Percentiles rank a stretch among this genome's conserved stretches.
Evolutionary conservation across 108 stramenopile genomes (phyloP).

Genomic region (Cyclotella atomus): DNA sequence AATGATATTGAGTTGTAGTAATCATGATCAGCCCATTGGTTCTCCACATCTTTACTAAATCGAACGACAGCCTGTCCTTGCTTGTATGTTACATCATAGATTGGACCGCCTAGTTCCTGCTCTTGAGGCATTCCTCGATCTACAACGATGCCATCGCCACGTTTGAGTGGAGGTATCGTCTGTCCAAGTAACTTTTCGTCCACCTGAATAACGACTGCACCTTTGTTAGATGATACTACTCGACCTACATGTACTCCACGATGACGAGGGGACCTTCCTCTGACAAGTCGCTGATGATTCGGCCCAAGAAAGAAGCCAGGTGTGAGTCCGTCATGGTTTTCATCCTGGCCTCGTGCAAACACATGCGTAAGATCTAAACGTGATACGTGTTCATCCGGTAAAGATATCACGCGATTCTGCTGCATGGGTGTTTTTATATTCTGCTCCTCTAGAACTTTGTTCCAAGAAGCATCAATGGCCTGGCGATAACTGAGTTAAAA

Average conservation of each 20-base stretch:
- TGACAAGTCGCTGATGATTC: constrained; percentile 68
- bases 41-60: constrained; percentile 57
- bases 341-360: constrained; percentile 80
- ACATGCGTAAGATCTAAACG: constrained; percentile 65
- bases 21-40: constrained; percentile 58
- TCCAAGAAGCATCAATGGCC: constrained; percentile 78
- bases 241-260: constrained; percentile 73
- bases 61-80: constrained; percentile 36
- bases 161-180: constrained; percentile 43
- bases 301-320: constrained; percentile 79
- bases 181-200: constrained; percentile 19
- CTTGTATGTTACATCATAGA: constrained; percentile 32
- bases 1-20: constrained; percentile 19
- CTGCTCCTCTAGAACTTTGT: constrained; percentile 48
- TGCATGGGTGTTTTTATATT: neutral
- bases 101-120: constrained; percentile 69
- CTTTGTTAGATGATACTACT: constrained; percentile 51
- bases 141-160: constrained; percentile 81
- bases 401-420: constrained; percentile 19
- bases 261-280: constrained; percentile 74
- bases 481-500: constrained; percentile 52
- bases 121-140: constrained; percentile 75
- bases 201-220: constrained; percentile 41
- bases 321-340: constrained; percentile 65
- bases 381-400: constrained; percentile 55